phyloP scores from a whole-genome alignment of 148 eudicot species.

The Rhododendron molle region DNA sequence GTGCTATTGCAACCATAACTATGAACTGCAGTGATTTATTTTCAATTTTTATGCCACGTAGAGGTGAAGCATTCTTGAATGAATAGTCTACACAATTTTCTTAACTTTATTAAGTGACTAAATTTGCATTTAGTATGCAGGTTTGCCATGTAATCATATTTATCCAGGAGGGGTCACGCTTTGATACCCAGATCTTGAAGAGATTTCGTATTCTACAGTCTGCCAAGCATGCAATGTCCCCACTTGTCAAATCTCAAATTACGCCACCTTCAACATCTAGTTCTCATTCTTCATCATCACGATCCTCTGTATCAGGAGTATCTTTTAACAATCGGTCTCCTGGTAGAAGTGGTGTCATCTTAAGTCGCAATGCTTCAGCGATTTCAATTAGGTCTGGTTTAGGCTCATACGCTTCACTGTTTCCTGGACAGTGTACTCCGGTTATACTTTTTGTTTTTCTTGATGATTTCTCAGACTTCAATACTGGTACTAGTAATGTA shows the following conservation, averaged over 20 bases:
- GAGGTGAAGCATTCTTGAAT: not conserved
- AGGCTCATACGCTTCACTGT: constrained; percentile 61
- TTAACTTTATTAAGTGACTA: constrained; percentile 10
- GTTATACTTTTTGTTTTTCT: constrained; percentile 81
- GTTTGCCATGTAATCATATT: constrained; percentile 83
- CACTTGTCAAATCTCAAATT: constrained; percentile 51
- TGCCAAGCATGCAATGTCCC: constrained; percentile 71
- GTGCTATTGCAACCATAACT: not conserved
- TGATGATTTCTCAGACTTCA: constrained; percentile 67
- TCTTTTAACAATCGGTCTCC: constrained; percentile 64
- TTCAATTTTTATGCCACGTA: not conserved
- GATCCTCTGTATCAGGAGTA: constrained; percentile 36
- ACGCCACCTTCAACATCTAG: constrained; percentile 35
- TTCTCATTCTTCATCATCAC: constrained; percentile 42
- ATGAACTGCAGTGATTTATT: not conserved
- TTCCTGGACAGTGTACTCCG: constrained; percentile 95
- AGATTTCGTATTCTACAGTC: constrained; percentile 71
- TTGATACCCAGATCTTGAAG: constrained; percentile 60
- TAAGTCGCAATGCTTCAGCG: constrained; percentile 54
- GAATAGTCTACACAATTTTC: not conserved
- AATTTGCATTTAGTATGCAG: constrained; percentile 48
- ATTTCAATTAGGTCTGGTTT: constrained; percentile 57
- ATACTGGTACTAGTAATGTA: constrained; percentile 29
- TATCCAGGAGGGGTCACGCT: constrained; percentile 77
- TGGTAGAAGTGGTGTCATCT: constrained; percentile 51